Percentiles rank a stretch among this genome's conserved stretches.
Evolutionary conservation across 306 rosid species (phyloP).

Genomic region (Quercus ilex): DNA sequence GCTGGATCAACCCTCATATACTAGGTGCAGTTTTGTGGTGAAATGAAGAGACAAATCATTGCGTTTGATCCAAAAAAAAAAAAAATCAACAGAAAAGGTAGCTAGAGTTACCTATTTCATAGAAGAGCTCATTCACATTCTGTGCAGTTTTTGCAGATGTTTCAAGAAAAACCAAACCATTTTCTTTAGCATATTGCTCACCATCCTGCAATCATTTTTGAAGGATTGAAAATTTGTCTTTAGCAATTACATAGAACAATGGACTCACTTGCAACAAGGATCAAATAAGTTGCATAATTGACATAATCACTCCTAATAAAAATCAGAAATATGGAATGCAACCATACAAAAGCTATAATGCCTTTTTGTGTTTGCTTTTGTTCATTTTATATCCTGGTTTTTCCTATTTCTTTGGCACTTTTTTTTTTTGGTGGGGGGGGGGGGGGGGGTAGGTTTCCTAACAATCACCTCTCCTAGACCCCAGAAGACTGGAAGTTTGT

Average conservation of each 20-base stretch:
- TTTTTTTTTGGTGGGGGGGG: background rate
- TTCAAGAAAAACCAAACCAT: slow-evolving; percentile 69
- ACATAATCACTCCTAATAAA: background rate
- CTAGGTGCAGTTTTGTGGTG: background rate
- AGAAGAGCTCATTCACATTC: slow-evolving; percentile 84
- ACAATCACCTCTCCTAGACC: too few relatives aligned
- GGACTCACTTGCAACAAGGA: background rate
- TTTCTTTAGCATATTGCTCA: slow-evolving; percentile 74
- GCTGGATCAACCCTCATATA: background rate
- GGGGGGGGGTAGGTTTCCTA: too few relatives aligned
- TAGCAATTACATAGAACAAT: background rate
- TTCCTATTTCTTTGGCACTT: background rate
- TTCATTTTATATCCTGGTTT: background rate
- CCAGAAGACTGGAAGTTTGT: too few relatives aligned
- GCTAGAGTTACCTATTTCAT: slow-evolving; percentile 66
- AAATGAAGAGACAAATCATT: background rate
- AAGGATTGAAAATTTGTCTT: background rate
- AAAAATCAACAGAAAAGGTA: background rate
- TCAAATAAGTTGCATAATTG: background rate
- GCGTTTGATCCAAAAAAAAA: background rate
- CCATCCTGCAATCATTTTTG: slow-evolving; percentile 53
- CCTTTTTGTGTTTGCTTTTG: background rate
- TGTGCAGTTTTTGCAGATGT: slow-evolving; percentile 89
- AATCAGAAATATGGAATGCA: background rate
- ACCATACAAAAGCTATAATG: background rate